phyloP scores from a whole-genome alignment of 768 basidiomycete species.

The Melanogaster broomeanus region DNA sequence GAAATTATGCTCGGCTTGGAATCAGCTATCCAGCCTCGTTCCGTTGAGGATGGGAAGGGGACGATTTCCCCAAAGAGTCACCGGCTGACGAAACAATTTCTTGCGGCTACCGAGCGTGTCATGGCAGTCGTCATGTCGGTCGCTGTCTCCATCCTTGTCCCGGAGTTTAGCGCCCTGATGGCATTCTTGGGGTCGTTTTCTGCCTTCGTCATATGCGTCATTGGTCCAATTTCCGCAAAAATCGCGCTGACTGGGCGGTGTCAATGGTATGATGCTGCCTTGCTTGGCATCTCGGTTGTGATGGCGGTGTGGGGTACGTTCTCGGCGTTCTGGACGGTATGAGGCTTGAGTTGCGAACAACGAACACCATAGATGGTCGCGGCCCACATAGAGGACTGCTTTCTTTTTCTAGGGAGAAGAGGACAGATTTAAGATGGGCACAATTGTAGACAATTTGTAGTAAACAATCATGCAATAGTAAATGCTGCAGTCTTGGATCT shows the following conservation, averaged over 20 bases:
- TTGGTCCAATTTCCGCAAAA: conserved; percentile 77
- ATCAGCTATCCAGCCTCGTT: conserved; percentile 3
- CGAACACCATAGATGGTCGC: neutral
- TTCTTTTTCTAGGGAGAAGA: too few species aligned
- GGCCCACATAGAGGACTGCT: too few species aligned
- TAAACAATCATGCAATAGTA: too few species aligned
- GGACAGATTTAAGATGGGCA: too few species aligned
- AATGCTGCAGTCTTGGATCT: too few species aligned
- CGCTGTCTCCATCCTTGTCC: conserved; percentile 69
- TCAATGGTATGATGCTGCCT: conserved; percentile 49
- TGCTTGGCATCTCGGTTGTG: conserved; percentile 51
- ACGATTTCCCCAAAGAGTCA: neutral
- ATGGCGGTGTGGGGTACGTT: conserved; percentile 83
- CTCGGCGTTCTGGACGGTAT: conserved; percentile 55
- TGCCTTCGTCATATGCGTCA: conserved; percentile 73
- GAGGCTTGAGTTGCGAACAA: conserved; percentile 5
- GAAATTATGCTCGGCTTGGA: conserved; percentile 78
- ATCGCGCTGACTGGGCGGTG: conserved; percentile 54
- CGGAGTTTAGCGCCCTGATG: conserved; percentile 83
- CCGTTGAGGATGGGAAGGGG: conserved; percentile 29
- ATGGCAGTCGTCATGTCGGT: conserved; percentile 61
- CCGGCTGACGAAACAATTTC: conserved; percentile 35
- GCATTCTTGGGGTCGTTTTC: conserved; percentile 91
- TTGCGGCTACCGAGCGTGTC: conserved; percentile 57
- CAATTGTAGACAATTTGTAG: too few species aligned